Conservation (phyloP, 768 basidiomycete genomes). For the Inosperma sp. region DNA sequence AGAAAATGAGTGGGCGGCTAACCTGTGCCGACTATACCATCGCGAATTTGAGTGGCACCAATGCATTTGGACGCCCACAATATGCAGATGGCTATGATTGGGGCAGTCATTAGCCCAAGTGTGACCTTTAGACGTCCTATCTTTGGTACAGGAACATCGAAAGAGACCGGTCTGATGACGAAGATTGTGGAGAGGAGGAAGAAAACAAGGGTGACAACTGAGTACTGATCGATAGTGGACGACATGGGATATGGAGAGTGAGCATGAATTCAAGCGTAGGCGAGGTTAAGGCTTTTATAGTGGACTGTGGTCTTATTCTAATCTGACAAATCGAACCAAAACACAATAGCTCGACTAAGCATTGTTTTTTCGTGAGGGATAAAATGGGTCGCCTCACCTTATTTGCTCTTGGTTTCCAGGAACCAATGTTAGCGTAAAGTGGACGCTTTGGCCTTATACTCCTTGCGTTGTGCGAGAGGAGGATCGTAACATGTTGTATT, state of each 20-base stretch:
- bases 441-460: no score
- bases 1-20: neutral
- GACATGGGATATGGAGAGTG: conserved; percentile 31
- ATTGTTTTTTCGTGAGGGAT: no score
- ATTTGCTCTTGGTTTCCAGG: no score
- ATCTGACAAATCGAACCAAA: no score
- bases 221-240: conserved; percentile 37
- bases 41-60: conserved; percentile 47
- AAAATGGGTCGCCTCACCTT: no score
- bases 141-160: conserved; percentile 35
- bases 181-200: conserved; percentile 51
- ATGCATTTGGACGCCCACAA: conserved; percentile 58
- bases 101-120: conserved; percentile 49
- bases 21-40: conserved; percentile 62
- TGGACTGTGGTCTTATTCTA: no score
- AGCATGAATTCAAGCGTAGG: no score
- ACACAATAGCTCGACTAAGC: no score
- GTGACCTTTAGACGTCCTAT: conserved; percentile 33
- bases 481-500: no score
- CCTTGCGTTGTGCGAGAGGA: no score
- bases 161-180: conserved; percentile 44
- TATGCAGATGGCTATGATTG: conserved; percentile 48
- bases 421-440: no score
- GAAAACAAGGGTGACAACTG: conserved; percentile 48
- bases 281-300: no score